phyloP scores from a whole-genome alignment of 495 filamentous ascomycete species.

The Tuber magnatum region DNA sequence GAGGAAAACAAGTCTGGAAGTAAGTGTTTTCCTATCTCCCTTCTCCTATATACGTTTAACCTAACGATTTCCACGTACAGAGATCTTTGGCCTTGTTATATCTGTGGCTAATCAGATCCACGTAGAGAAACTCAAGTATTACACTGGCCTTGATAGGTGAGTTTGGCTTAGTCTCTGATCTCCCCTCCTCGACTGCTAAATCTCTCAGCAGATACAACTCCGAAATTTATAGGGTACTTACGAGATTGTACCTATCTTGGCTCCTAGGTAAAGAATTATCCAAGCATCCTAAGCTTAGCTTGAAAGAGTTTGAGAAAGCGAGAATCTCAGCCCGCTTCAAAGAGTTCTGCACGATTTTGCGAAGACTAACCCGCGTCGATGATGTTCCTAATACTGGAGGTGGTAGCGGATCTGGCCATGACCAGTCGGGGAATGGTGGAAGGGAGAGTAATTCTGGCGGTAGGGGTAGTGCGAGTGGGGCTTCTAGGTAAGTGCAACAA shows the following conservation, averaged over 20 bases:
- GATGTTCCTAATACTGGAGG: not conserved
- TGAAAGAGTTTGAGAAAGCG: constrained; percentile 3
- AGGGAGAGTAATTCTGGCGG: not conserved
- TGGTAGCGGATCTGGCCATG: not conserved
- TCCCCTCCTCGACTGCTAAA: not conserved
- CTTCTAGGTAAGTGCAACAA: not conserved
- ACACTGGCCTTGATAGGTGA: constrained; percentile 31
- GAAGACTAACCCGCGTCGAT: not conserved
- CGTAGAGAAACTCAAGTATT: constrained; percentile 20
- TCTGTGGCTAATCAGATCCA: constrained; percentile 19
- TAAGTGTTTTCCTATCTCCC: constrained; percentile 3
- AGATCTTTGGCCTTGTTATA: constrained; percentile 11
- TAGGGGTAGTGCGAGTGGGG: not conserved
- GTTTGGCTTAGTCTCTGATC: not conserved
- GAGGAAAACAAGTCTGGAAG: constrained; percentile 11
- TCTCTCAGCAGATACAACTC: constrained; percentile 19
- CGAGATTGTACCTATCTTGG: constrained; percentile 24
- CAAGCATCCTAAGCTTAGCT: constrained; percentile 6
- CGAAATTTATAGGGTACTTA: constrained; percentile 17
- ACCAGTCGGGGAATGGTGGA: not conserved
- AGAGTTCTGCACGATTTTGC: constrained; percentile 8
- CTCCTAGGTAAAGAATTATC: constrained; percentile 14
- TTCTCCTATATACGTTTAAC: not conserved
- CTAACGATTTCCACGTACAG: not conserved
- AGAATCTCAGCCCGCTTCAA: constrained; percentile 4